Evolutionary conservation across 129 eudicot genomes (phyloP), one percentile per base, ranked within the genome.

Genomic region (Scalesia atractyloides): DNA sequence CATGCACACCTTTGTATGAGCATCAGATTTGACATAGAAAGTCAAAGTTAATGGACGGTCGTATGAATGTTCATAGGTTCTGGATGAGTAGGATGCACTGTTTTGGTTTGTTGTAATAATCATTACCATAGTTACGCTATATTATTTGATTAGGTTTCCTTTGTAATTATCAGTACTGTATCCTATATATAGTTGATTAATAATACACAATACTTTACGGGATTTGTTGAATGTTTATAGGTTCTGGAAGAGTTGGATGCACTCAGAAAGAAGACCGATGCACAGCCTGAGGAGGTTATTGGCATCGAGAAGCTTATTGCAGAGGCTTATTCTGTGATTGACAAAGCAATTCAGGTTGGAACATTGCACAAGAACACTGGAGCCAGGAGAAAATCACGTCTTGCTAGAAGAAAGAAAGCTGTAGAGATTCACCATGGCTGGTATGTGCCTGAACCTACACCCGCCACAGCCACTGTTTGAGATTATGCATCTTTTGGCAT

Each of bases 371-470:
- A 82, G 68, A 94, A 94, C 81, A 94, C 98, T 0, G 98, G 98
- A 57, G 91, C 97, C 9, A 80, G 91, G 73, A 80, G 98, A 82
- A 94, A 94, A 72, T 94, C 98, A 11, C 76, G 98, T 7, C 97
- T 94, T 63, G 98, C 98, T 19, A 87, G 98, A 79, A 88, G 96
- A 78, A 94, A 90, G 89, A 90, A 90, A 79, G 97, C 96, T 7
- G 85, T 94, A 7, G 92, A 87, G 78, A 90, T 94, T 70, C 91
- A 90, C 74, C 96, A 86, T 43, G 98, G 97, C 57, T 94, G 98
- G 98, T 94, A 89, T 73, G 72, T 83, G 43, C 97, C 97, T 72
- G 75, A 72, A 52, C 67, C 82, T 52, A 30, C 77, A 7, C 41
- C 76, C 16, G 77, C 82, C 8, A 73, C 68, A 26, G 15, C 77